Base-by-base conservation (phyloP, 2,329 filamentous ascomycete genomes). In the Pyrenochaeta sp. region DNA sequence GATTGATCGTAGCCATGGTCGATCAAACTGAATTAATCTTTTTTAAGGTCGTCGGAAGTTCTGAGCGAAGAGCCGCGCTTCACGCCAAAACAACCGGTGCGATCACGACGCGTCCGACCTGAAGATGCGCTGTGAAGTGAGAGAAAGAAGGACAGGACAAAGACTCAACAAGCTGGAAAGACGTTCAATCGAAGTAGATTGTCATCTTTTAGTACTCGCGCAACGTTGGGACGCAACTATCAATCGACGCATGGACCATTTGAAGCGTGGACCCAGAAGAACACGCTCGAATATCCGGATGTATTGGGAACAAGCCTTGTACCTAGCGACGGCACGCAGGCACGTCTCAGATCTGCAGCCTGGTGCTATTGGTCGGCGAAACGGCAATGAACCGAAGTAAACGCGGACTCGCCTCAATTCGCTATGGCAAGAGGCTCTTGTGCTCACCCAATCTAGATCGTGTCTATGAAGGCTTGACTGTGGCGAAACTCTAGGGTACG, bases 131-230 rank as follows among this genome's bases (percentile, higher is more conserved):
- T 35, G 45, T 27, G 27, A 43, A 30, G 44, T 49, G 49, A 52
- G 47, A 36, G 49, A 53, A 35, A 33, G 50, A 37, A 61, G 49
- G 46, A 53, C 51, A 45, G 49, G 45, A 54, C 47, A 39, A 27
- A 49, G 48, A 49, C 44, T 55, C 59, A 32, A 59, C 54, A 60
- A 57, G 39, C 37, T 60, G 56, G 46, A 49, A 39, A 49, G n/a
- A 53, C 41, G 20, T 31, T 42, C 59, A 60, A 59, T 64, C 17
- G 55, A 54, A 66, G 69, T 72, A 70, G 53, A 68, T 68, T 65
- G 66, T 69, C 66, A 72, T 71, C 67, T 68, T 73, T 74, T 74
- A 74, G 70, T 74, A 74, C 67, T 66, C 47, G 57, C 51, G 46
- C 49, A 54, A 39, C 39, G 30, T 58, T 59, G 40, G 51, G 43